phyloP scores from a whole-genome alignment of 177 flowering plant genomes.

The Vitis hybrid region DNA sequence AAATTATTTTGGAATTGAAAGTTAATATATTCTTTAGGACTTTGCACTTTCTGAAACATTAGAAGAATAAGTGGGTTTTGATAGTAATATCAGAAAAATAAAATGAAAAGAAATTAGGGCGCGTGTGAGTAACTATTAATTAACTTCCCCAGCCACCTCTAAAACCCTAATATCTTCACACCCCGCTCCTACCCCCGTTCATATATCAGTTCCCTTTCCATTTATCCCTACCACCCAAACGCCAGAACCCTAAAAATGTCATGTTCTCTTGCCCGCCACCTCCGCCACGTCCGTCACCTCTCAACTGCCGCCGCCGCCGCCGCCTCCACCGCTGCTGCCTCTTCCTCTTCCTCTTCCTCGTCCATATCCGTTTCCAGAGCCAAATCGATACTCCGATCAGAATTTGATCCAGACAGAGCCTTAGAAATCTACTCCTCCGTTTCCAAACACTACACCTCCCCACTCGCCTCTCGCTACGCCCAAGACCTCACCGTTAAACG shows the following conservation, averaged over 20 bases:
- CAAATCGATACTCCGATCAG: slow-evolving; percentile 40
- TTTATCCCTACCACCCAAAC: slow-evolving; percentile 1
- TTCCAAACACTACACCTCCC: slow-evolving; percentile 34
- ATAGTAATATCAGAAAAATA: too few relatives aligned
- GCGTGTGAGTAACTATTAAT: too few relatives aligned
- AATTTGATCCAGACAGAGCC: slow-evolving; percentile 70
- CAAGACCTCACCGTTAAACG: slow-evolving; percentile 64
- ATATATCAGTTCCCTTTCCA: neutral
- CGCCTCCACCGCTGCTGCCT: slow-evolving; percentile 23
- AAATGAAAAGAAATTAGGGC: too few relatives aligned
- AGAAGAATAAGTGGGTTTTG: too few relatives aligned
- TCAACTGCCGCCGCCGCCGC: slow-evolving; percentile 24
- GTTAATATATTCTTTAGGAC: too few relatives aligned
- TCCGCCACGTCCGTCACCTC: slow-evolving; percentile 38
- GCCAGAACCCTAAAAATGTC: slow-evolving; percentile 34
- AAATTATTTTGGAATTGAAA: too few relatives aligned
- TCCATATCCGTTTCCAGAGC: slow-evolving; percentile 49
- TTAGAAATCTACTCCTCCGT: slow-evolving; percentile 58
- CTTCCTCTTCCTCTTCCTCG: slow-evolving; percentile 23
- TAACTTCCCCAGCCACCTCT: too few relatives aligned
- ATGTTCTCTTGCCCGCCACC: slow-evolving; percentile 14
- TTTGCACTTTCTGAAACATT: too few relatives aligned
- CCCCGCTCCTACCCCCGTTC: too few relatives aligned
- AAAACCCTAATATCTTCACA: too few relatives aligned
- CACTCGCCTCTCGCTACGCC: slow-evolving; percentile 52